Base-by-base conservation (phyloP, 2,329 filamentous ascomycete genomes). In the Cladobotryum protrusum region DNA sequence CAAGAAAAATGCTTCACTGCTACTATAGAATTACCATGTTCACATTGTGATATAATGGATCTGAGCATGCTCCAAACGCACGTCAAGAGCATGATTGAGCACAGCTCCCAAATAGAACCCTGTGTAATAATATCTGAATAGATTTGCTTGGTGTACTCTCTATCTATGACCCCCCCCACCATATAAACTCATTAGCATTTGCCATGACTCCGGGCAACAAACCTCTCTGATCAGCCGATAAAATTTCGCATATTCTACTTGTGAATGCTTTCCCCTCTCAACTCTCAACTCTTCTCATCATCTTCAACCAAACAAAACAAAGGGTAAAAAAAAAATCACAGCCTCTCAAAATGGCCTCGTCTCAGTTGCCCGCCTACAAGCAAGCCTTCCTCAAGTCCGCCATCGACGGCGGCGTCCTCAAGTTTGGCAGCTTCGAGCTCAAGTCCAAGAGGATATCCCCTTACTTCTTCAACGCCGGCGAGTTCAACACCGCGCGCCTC, bases 391-490 rank as follows among this genome's bases (percentile, higher is more conserved):
- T 93, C 59, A 70, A 80, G 63, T 79, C 86, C 51, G 80, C 85
- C 63, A 77, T 91, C 57, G 69, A 74, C 18, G 83, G 83, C 60
- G 78, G 79, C 55, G 83, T 88, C 61, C 81, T 93, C 58, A 87
- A 84, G 63, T 93, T 93, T 67, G 89, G 89, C 68, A 83, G 78
- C 65, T 93, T 89, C 73, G 87, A 86, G 60, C 82, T 99, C 65
- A 99, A 99, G 74, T 96, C 91, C 48, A 88, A 89, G 71, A 88
- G 92, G 63, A 77, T 77, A 61, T 96, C 90, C 12, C 93, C 93
- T 39, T 97, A 97, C 79, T 97, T 97, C 77, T 95, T 97, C 83
- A 96, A 96, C 70, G 90, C 91, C 43, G 90, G 91, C 53, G 82
- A 88, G 61, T 95, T 97, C 72, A 89, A 93, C 76, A 85, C 84